These are phyloP conservation scores for Skeletonema grethae DNA, from an alignment of 108 stramenopile species.

Conservation along the genomic window DNA sequence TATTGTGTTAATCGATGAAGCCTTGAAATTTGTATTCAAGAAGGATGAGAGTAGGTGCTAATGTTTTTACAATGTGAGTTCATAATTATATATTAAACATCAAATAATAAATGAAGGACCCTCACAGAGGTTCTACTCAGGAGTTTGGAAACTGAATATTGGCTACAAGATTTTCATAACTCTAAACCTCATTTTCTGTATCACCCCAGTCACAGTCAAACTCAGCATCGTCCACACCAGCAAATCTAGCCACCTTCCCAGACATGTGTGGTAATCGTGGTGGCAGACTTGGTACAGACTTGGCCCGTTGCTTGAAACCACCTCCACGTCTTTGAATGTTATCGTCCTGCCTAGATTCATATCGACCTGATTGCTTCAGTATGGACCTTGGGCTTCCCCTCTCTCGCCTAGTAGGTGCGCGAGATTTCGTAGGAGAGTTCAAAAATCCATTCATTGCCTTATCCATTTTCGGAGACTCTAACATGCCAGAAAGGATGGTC, in stretches of 20 bases:
- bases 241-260: neutral
- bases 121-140: neutral
- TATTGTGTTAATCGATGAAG: slow-evolving; percentile 90
- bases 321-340: neutral
- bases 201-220: neutral
- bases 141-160: neutral
- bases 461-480: slow-evolving; percentile 6
- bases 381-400: neutral
- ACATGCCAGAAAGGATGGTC: neutral
- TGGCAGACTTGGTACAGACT: neutral
- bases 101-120: neutral
- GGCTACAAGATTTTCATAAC: neutral
- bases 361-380: slow-evolving; percentile 5
- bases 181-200: neutral
- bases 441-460: slow-evolving; percentile 36
- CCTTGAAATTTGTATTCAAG: slow-evolving; percentile 58
- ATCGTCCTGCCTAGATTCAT: slow-evolving; percentile 1
- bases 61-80: neutral
- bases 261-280: neutral
- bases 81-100: neutral
- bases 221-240: neutral
- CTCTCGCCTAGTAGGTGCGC: neutral
- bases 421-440: slow-evolving; percentile 2
- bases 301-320: slow-evolving; percentile 1
- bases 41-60: neutral